Evolutionary conservation across 1,284 basidiomycete genomes (phyloP).

Genomic region (Meira miltonrushii): DNA sequence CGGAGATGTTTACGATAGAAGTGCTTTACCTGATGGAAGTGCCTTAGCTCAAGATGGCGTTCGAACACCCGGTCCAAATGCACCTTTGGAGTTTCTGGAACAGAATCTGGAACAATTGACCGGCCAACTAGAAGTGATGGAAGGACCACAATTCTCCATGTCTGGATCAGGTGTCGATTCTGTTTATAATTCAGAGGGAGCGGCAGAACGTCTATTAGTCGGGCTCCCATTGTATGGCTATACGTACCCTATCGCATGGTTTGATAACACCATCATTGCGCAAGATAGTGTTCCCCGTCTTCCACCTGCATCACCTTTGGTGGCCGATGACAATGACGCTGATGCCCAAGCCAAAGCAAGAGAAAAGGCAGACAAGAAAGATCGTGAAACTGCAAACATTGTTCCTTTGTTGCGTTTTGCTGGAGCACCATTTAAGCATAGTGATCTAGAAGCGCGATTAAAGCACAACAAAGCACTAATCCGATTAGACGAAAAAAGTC

Average conservation of each 20-base stretch:
- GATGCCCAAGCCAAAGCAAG: slow-evolving; percentile 13
- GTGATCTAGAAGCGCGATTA: slow-evolving; percentile 8
- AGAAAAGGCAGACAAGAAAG: slow-evolving; percentile 13
- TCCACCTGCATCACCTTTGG: slow-evolving; percentile 11
- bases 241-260: slow-evolving; percentile 15
- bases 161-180: background rate
- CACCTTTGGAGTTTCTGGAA: slow-evolving; percentile 20
- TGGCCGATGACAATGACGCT: slow-evolving; percentile 13
- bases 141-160: background rate
- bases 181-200: background rate
- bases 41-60: slow-evolving; percentile 22
- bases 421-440: slow-evolving; percentile 10
- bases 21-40: slow-evolving; percentile 21
- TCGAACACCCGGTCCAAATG: slow-evolving; percentile 28
- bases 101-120: slow-evolving; percentile 21
- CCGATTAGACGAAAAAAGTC: slow-evolving; percentile 7
- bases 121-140: slow-evolving; percentile 5
- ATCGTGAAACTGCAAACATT: background rate
- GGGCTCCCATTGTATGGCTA: slow-evolving; percentile 15
- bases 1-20: background rate
- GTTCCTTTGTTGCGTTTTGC: slow-evolving; percentile 10
- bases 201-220: slow-evolving; percentile 5
- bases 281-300: slow-evolving; percentile 2
- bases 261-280: slow-evolving; percentile 4
- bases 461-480: slow-evolving; percentile 13